Evolutionary conservation across 208 protist genomes (phyloP), one percentile per base, ranked within the genome.

Genomic region (Leishmania tropica): DNA sequence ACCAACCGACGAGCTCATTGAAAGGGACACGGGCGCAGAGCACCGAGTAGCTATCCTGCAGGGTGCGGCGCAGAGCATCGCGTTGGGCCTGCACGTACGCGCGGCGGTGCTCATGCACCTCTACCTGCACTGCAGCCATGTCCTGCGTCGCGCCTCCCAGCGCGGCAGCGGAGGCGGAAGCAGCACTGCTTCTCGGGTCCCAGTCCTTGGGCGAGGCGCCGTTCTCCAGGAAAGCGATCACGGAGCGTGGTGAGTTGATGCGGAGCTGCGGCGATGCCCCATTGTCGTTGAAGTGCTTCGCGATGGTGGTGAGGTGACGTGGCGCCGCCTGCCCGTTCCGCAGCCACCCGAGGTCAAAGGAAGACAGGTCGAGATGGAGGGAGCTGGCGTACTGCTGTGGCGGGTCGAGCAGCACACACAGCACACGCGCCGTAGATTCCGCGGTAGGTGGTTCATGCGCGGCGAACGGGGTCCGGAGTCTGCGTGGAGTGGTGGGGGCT

Each of bases 201-300:
- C 96, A 88, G 75, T 97, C 93, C 35, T 75, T 51, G 15, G 90
- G 79, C 19, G 75, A 80, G 70, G 94, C 85, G 54, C 95, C 95
- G 80, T 93, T 94, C 35, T 92, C 88, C 13, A 98, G 79, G 48
- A 96, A 45, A 67, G 94, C 88, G 42, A 98, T 78, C 58, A 83
- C 90, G 58, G 95, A 97, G 40, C 95, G 95, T 3, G 95, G 95
- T 21, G 95, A 98, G 85, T 89, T 97, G 56, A 98, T 70, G 78
- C 74, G 56, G 40, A 58, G 42, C 76, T n/a, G 56, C 24, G 28
- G 21, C 51, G 48, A 70, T 64, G 48, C 45, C 7, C 56, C 19
- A 6, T 65, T 62, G 47, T 76, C 83, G 54, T 19, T 78, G 45
- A 56, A 70, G 76, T 68, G 75, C 64, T 74, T 80, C 11, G 51